Evolutionary conservation across 2,329 filamentous ascomycete species (phyloP).

Genomic region (Diaporthe helianthi): DNA sequence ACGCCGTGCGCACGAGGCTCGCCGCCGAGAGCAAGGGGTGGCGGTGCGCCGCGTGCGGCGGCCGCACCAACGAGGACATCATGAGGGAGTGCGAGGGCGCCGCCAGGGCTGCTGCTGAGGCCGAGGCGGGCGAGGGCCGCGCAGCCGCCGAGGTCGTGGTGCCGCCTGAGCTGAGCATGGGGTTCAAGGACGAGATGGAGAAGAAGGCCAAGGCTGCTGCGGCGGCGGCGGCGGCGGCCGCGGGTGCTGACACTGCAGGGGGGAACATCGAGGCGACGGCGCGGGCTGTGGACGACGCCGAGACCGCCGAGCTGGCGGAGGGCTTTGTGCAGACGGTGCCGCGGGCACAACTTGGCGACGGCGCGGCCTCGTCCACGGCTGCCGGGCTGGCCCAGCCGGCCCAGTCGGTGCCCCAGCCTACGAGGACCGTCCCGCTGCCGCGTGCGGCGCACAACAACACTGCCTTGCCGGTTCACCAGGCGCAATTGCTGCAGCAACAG

Average conservation of each 20-base stretch:
- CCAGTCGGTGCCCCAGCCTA: slow-evolving; percentile 45
- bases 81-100: slow-evolving; percentile 72
- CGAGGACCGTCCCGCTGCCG: slow-evolving; percentile 45
- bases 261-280: slow-evolving; percentile 31
- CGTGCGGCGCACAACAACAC: slow-evolving; percentile 29
- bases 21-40: slow-evolving; percentile 72
- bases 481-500: slow-evolving; percentile 31
- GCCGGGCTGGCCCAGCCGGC: slow-evolving; percentile 35
- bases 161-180: slow-evolving; percentile 67
- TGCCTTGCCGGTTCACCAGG: slow-evolving; percentile 27
- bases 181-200: slow-evolving; percentile 75
- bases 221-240: slow-evolving; percentile 31
- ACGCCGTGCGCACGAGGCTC: slow-evolving; percentile 70
- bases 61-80: slow-evolving; percentile 74
- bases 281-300: slow-evolving; percentile 44
- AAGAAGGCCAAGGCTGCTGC: slow-evolving; percentile 46
- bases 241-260: slow-evolving; percentile 13
- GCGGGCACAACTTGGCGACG: slow-evolving; percentile 33
- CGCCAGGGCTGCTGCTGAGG: slow-evolving; percentile 49
- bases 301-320: slow-evolving; percentile 61
- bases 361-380: slow-evolving; percentile 29
- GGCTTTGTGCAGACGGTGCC: slow-evolving; percentile 63
- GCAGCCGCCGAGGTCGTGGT: slow-evolving; percentile 59
- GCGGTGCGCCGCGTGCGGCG: slow-evolving; percentile 76
- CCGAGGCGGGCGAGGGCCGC: slow-evolving; percentile 33